Evolutionary conservation across 352 stramenopile species (phyloP), one percentile per base, ranked within the genome.

Genomic region (Globisporangium recalcitrans): DNA sequence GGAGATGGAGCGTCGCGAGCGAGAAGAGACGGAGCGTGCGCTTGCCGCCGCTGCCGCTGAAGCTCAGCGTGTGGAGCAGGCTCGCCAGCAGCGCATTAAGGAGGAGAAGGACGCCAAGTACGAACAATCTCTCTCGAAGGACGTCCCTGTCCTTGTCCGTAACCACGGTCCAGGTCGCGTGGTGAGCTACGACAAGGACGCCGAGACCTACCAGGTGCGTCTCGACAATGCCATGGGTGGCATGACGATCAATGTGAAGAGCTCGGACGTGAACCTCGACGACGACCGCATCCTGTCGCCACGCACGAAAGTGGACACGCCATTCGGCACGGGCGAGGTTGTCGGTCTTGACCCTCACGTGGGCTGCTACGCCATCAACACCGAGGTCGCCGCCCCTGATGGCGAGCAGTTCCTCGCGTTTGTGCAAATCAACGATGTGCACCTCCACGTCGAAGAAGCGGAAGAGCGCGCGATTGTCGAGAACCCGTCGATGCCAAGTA

Each of bases 291-390:
- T 95, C 47, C 60, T 95, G 34, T 95, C 86, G 34, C 86, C 86
- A 11, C 80, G 84, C 31, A 93, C 86, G 10, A 85, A 90, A 57
- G 86, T 95, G 9, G 84, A 93, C 67, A 95, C 86, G 10, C 86
- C 86, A 31, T 95, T 95, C 57, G 86, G 86, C 32, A 80, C 79
- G 21, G 86, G 86, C 32, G 86, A 95, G 60, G 74, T 95, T 16
- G 81, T 95, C 5, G 86, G 86, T 16, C 70, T 95, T 26, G 86
- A 95, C 65, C 86, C 86, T 24, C 86, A 95, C 60, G 80, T 93
- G n/a, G 86, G 86, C 56, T 95, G 86, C 73, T 95, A 95, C 73
- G 86, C 86, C 22, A 83, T 95, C 58, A 90, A 92, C 66, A 93
- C 84, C 52, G 82, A 95, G 68, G 64, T 95, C 48, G 80, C 83